Base-by-base conservation (phyloP, 192 early-diverging fungal species). In the Nowakowskiella sp. region DNA sequence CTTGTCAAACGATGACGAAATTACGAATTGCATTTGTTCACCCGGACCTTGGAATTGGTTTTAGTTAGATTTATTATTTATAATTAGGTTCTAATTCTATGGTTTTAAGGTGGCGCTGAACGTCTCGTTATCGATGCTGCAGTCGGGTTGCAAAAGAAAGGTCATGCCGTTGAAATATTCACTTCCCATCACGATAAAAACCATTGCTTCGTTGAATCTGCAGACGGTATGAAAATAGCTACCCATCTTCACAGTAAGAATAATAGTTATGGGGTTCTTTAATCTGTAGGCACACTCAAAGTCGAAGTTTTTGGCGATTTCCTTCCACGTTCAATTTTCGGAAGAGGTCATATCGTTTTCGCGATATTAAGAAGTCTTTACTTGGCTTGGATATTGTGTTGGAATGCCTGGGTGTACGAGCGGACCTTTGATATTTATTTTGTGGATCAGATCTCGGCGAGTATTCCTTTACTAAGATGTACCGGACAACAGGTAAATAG, bases 111-210 rank as follows among this genome's bases (percentile, higher is more conserved):
- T 53, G 94, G 94, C 23, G 94, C 94, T 3, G 94, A 97, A 65
- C 77, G 94, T 16, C 75, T 97, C 13, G 85, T 97, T 0, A 90
- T 97, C 8, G 94, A 97, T 71, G 85, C 90, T 1, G 91, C 90
- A 3, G 62, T 85, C 3, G 86, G 85, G 23, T 73, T 94, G 51
- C 80, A 88, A 66, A 61, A 74, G 22, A 72, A 67, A 24, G 94
- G 94, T 9, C 89, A 97, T 69, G 44, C 71, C 6, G 83, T 94
- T 1, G 54, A 67, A 28, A 73, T 97, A 48, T 94, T 83, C 66
- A 97, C 94, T 10, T 88, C 87, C 51, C 90, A 94, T 69, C 90
- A 94, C 60, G 90, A 94, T 65, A 68, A 74, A 0, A 42, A 64
- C 3, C 94, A 94, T 66, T 89, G 89, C 67, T 97, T 97, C 65